Evolutionary conservation across 495 filamentous ascomycete species (phyloP), one percentile per base, ranked within the genome.

Genomic region (Alectoria sarmentosa): DNA sequence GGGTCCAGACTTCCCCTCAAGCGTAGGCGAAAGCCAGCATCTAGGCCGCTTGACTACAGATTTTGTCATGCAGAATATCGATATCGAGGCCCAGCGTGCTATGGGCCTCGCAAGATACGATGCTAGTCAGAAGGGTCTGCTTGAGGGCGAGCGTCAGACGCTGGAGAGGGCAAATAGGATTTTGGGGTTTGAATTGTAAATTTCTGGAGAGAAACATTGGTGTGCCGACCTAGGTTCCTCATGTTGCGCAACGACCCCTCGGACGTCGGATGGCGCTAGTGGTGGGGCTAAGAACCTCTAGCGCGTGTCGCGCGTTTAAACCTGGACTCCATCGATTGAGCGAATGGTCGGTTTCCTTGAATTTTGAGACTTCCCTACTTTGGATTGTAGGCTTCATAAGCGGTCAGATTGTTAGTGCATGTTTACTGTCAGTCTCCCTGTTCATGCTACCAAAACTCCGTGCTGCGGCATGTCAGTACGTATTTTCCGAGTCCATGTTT

Each of bases 1-100:
- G 0, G 83, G 81, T 1, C 87, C 89, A 4, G 90, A 93, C 71
- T 92, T 92, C 69, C 88, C 88, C 0, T 88, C 88, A 21, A 72
- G 70, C 13, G 39, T 65, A 34, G 74, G 75, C 13, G 75, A 79
- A 65, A 30, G 55, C 30, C 49, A 67, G 38, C 57, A 67, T 61
- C 30, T 66, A 10, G 69, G 69, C 48, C 69, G 67, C 11, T 64
- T 70, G n/a, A 62, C 66, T 28, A 37, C 64, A 4, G 69, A 70
- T 17, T 70, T 65, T 54, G 64, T 70, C 4, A 66, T 68, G 66
- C 55, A 66, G 15, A 70, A 66, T 39, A 70, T 70, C 44, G 55
- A 48, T 49, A 46, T 62, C 21, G 59, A 64, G 48, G 66, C 60
- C 52, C 66, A 70, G 49, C 63, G 57, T 37, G 69, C 66, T 23